These are phyloP conservation scores for Plasmodium vinckei DNA, from an alignment of 169 alveolate species.

Conservation along the genomic window DNA sequence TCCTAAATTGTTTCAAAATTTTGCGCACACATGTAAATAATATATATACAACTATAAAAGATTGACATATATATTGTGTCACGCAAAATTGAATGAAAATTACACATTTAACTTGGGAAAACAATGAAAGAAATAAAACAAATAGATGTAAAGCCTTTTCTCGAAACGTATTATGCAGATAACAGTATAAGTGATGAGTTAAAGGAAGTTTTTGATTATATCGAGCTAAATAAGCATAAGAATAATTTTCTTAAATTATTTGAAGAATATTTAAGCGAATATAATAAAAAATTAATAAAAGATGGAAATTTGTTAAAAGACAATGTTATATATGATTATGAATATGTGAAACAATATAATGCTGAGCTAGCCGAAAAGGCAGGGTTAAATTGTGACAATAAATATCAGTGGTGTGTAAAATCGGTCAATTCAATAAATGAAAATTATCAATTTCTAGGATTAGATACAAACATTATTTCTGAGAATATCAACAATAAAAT, in stretches of 20 bases:
- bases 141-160: conserved; percentile 62
- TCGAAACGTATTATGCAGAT: conserved; percentile 71
- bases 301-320: conserved; percentile 45
- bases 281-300: conserved; percentile 53
- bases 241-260: conserved; percentile 61
- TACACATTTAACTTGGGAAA: not conserved
- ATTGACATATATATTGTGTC: too few relatives aligned
- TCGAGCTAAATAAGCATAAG: conserved; percentile 59
- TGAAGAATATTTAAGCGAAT: conserved; percentile 73
- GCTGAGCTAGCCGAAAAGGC: conserved; percentile 25
- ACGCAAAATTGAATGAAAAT: too few relatives aligned
- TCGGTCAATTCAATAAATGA: conserved; percentile 43
- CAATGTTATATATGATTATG: conserved; percentile 60
- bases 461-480: conserved; percentile 52
- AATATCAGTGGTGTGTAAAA: conserved; percentile 53
- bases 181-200: conserved; percentile 61
- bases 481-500: conserved; percentile 65
- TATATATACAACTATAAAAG: conserved; percentile 6
- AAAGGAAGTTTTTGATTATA: conserved; percentile 58
- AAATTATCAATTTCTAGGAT: conserved; percentile 67
- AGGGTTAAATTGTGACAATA: conserved; percentile 67
- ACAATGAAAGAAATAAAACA: conserved; percentile 75
- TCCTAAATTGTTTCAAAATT: too few relatives aligned
- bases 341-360: conserved; percentile 46
- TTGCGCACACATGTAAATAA: not conserved